Base-by-base conservation (phyloP, 1,284 basidiomycete species). In the Apiotrichum brassicae region DNA sequence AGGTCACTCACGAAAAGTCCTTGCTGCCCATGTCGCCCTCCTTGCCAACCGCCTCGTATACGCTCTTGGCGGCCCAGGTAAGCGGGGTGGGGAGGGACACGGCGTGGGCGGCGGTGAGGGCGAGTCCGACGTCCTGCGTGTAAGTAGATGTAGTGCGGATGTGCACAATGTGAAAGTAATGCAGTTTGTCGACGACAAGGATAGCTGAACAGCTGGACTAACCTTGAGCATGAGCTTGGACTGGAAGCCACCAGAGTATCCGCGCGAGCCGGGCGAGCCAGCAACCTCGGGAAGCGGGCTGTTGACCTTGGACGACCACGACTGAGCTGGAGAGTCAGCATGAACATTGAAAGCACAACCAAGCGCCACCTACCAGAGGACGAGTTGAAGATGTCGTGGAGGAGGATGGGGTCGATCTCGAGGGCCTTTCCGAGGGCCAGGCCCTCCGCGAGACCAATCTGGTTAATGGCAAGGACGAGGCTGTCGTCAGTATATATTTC, bases 161-260 rank as follows among this genome's bases (percentile, higher is more conserved):
- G 11, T 35, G n/a, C 14, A 35, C 12, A 19, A 14, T 42, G 40
- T 24, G 18, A 19, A 11, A 11, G 11, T 32, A 18, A 35, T 35
- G 14, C 14, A 18, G 33, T n/a, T 14, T 30, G 28, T 30, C 28
- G 28, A 7, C 33, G 33, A 19, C 12, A 6, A 26, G 11, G 22
- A 8, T 3, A 16, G 30, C 6, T 23, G 20, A 3, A 4, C 32
- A 34, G 30, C 23, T 14, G 3, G 1, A 53, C 61, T 20, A 26
- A 68, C 67, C 60, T 71, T 71, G 19, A 70, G 57, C 70, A 71
- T 71, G n/a, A 71, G 56, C 23, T 61, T 62, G 42, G 59, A 54
- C 45, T 65, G 63, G 59, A 71, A 71, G 3, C 70, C 66, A 11
- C 66, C 69, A 8, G 43, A 26, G 48, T 57, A 71, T 2, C 47